Percentiles rank a stretch among this genome's conserved stretches.
phyloP scores from a whole-genome alignment of 352 stramenopile genomes.

The Pythium plurisporium region DNA sequence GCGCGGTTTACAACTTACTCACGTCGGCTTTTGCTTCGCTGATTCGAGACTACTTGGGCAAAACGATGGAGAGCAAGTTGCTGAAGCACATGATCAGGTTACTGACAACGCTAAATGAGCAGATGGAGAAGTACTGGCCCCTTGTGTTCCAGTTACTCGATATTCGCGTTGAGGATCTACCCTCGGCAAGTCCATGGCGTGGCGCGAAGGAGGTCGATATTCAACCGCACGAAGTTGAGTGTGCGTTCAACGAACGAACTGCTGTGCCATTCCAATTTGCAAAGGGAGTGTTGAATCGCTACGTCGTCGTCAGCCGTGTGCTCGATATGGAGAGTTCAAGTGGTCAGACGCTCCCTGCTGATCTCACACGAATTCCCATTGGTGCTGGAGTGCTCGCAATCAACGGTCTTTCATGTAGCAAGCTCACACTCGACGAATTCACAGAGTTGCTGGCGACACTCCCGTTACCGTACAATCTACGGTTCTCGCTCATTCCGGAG shows the following conservation, averaged over 20 bases:
- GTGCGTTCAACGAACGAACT: slow-evolving; percentile 40
- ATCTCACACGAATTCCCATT: slow-evolving; percentile 46
- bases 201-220: slow-evolving; percentile 71
- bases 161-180: slow-evolving; percentile 74
- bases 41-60: slow-evolving; percentile 80
- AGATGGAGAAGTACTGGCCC: slow-evolving; percentile 86
- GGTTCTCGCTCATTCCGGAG: slow-evolving; percentile 64
- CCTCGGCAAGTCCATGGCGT: slow-evolving; percentile 69
- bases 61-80: slow-evolving; percentile 81
- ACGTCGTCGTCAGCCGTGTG: slow-evolving; percentile 55
- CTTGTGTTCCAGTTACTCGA: slow-evolving; percentile 78
- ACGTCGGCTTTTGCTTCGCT: slow-evolving; percentile 68
- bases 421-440: slow-evolving; percentile 71
- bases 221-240: slow-evolving; percentile 65
- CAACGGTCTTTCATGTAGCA: slow-evolving; percentile 69
- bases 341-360: slow-evolving; percentile 8
- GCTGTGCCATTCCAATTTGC: slow-evolving; percentile 61
- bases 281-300: slow-evolving; percentile 67
- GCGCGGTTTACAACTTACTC: slow-evolving; percentile 78
- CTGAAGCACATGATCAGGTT: slow-evolving; percentile 81
- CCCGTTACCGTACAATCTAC: slow-evolving; percentile 48
- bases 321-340: slow-evolving; percentile 27
- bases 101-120: slow-evolving; percentile 72
- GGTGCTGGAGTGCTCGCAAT: slow-evolving; percentile 64
- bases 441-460: slow-evolving; percentile 45